A percentile compares a stretch with the other conserved stretches of the same genome.
Evolutionary conservation across 768 basidiomycete species (phyloP).

Genomic region (Lyophyllum semitale): DNA sequence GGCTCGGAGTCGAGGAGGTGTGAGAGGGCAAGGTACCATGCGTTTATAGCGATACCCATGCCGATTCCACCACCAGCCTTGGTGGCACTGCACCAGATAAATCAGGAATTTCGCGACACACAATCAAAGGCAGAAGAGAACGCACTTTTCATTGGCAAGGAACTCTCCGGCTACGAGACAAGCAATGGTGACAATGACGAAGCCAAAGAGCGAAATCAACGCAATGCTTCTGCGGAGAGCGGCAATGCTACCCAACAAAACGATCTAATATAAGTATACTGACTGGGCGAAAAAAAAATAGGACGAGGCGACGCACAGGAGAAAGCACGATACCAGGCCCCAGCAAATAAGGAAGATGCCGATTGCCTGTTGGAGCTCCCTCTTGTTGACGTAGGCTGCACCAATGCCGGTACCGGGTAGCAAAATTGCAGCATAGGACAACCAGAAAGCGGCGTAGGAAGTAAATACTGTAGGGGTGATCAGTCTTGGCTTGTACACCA

Average conservation of each 20-base stretch:
- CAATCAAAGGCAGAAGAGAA: neutral
- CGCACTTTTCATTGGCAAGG: conserved; percentile 28
- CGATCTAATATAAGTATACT: neutral
- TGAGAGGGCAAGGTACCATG: conserved; percentile 48
- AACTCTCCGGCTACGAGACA: conserved; percentile 43
- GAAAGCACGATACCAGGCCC: conserved; percentile 70
- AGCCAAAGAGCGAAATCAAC: conserved; percentile 39
- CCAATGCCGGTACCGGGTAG: conserved; percentile 69
- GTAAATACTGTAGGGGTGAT: conserved; percentile 60
- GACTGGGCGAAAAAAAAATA: neutral
- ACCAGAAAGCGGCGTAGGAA: conserved; percentile 87
- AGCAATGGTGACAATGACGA: conserved; percentile 42
- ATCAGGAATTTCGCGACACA: neutral
- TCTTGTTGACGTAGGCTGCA: conserved; percentile 45
- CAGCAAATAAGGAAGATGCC: conserved; percentile 78
- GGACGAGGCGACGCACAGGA: conserved; percentile 49
- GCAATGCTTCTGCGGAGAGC: conserved; percentile 40
- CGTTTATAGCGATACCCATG: conserved; percentile 45
- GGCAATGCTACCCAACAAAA: conserved; percentile 41
- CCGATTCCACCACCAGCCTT: conserved; percentile 50
- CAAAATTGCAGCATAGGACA: conserved; percentile 76
- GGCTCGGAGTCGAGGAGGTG: conserved; percentile 44
- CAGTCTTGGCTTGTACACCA: conserved; percentile 1
- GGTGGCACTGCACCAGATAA: conserved; percentile 24
- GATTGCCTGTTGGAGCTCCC: conserved; percentile 52